Evolutionary conservation across 2,329 filamentous ascomycete genomes (phyloP), one percentile per base, ranked within the genome.

Genomic region (Aspergillus neoniger): DNA sequence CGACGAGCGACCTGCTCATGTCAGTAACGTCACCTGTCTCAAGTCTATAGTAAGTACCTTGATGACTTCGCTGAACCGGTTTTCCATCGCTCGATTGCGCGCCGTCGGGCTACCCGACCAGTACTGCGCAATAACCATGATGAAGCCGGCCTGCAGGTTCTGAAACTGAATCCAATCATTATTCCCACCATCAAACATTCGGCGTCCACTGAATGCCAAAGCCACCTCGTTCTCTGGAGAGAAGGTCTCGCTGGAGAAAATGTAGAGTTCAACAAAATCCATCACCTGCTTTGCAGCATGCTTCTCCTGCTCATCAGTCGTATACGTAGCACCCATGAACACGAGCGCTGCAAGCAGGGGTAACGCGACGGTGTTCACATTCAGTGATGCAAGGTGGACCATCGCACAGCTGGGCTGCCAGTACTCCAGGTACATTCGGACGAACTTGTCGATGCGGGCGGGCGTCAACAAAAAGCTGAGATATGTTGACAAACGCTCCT

Each of bases 261-360:
- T 67, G 55, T 75, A 79, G 5, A 80, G 65, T 60, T 81, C 79
- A 1, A 74, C 77, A 50, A 81, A 71, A 62, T 81, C 79, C 2
- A 81, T 64, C 14, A 80, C 57, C 32, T 71, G 69, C 58, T 78
- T 79, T 0, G 78, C 77, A 2, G 72, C 67, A 21, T 69, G 69
- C 0, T 71, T 69, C 57, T 81, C 79, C 38, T 67, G 69, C 52
- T 76, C 70, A 51, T 79, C 73, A 7, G 70, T 70, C 4, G 77
- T 79, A 60, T 81, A 81, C 70, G 80, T 79, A 0, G 79, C 78
- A 4, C 80, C 80, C 67, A 79, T 76, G 55, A 81, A 74, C 0
- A 74, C 67, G 5, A 82, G 67, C 1, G 76, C 71, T 1, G 77
- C 70, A 4, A 82, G 68, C 5, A 82, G 66, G 1, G 75, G 71